phyloP scores from a whole-genome alignment of 192 early-diverging fungal species.

The Coemansia interrupta region DNA sequence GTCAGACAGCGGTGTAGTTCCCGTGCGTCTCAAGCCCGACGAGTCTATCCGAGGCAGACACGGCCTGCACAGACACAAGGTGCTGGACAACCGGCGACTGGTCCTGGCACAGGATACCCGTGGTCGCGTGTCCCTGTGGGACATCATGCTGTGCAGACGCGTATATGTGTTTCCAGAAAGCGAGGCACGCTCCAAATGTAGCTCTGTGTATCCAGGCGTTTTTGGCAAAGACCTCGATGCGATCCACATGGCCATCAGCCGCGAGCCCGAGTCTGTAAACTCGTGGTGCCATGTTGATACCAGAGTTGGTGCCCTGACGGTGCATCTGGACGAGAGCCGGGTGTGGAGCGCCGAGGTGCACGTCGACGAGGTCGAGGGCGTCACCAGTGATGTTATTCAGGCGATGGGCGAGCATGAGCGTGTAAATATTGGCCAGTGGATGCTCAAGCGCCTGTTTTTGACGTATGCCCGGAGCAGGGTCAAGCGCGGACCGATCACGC shows the following conservation, averaged over 20 bases:
- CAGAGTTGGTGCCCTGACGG: slow-evolving; percentile 79
- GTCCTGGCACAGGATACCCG: slow-evolving; percentile 79
- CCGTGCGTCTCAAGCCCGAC: slow-evolving; percentile 36
- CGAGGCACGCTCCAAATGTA: slow-evolving; percentile 56
- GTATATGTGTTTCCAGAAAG: slow-evolving; percentile 49
- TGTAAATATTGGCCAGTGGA: slow-evolving; percentile 52
- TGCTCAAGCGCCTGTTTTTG: slow-evolving; percentile 50
- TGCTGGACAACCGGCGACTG: slow-evolving; percentile 83
- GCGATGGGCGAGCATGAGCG: slow-evolving; percentile 43
- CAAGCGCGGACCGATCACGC: slow-evolving; percentile 64
- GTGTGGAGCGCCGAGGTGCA: slow-evolving; percentile 91
- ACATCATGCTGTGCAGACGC: slow-evolving; percentile 71
- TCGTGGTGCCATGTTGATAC: slow-evolving; percentile 94
- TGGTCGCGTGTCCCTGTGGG: slow-evolving; percentile 85
- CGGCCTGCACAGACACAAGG: slow-evolving; percentile 60
- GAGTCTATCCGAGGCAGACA: slow-evolving; percentile 57
- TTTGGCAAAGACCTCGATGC: slow-evolving; percentile 46
- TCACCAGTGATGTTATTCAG: slow-evolving; percentile 31
- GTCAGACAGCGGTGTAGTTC: slow-evolving; percentile 10
- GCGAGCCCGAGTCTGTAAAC: slow-evolving; percentile 68
- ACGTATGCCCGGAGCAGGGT: slow-evolving; percentile 71
- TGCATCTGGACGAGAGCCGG: slow-evolving; percentile 75
- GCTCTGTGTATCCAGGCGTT: slow-evolving; percentile 47
- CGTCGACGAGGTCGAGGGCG: slow-evolving; percentile 68
- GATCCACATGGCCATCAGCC: slow-evolving; percentile 18